Conservation (phyloP, 2,329 filamentous ascomycete genomes). For the Juglanconis sp. region DNA sequence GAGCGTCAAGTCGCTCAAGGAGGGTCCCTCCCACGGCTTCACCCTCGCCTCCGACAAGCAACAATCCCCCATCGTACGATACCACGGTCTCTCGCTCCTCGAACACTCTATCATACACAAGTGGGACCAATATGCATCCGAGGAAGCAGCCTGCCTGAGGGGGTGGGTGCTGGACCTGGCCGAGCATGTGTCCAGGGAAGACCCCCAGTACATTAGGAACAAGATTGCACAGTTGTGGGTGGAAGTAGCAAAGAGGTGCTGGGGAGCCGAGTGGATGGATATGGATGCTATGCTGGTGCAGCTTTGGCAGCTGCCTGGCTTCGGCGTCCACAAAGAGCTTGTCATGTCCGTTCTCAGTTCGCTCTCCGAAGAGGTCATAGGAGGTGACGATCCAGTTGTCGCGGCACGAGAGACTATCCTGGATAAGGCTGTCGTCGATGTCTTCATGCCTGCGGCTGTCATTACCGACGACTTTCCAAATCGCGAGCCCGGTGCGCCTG, state of each 20-base stretch:
- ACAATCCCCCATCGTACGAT: conserved; percentile 79
- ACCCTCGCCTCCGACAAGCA: conserved; percentile 71
- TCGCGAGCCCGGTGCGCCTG: conserved; percentile 62
- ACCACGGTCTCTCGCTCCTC: conserved; percentile 89
- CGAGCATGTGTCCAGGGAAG: conserved; percentile 62
- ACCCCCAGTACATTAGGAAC: conserved; percentile 82
- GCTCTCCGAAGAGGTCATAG: conserved; percentile 91
- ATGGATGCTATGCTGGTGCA: conserved; percentile 84
- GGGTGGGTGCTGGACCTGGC: conserved; percentile 78
- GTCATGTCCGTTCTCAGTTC: conserved; percentile 87
- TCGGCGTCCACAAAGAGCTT: conserved; percentile 71
- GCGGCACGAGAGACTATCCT: conserved; percentile 78
- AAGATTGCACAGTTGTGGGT: conserved; percentile 95
- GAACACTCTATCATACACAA: conserved; percentile 85
- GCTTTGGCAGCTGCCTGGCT: conserved; percentile 72
- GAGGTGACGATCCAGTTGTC: conserved; percentile 82
- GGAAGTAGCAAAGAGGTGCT: conserved; percentile 87
- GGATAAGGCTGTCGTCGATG: conserved; percentile 87
- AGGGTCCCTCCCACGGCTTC: conserved; percentile 84
- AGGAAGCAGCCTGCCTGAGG: conserved; percentile 67
- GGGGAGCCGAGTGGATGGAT: conserved; percentile 89
- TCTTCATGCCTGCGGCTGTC: conserved; percentile 78
- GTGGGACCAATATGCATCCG: conserved; percentile 69
- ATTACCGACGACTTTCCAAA: conserved; percentile 74
- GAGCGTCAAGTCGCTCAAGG: conserved; percentile 71